Base-by-base conservation (phyloP, 2,329 filamentous ascomycete genomes). In the Fusarium sarcochroum region DNA sequence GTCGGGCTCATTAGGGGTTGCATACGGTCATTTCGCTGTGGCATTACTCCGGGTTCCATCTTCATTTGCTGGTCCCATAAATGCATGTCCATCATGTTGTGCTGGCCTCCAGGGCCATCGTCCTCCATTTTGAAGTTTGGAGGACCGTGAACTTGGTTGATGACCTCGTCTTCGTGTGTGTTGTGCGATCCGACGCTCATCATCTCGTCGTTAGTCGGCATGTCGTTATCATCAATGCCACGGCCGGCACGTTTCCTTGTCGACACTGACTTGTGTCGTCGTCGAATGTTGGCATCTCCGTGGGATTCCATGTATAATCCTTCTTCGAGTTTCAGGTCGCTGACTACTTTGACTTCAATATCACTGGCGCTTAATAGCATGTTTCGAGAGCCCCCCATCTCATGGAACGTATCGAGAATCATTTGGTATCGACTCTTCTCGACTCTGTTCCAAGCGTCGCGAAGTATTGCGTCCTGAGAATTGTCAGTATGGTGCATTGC, bases 281-380 rank as follows among this genome's bases (percentile, higher is more conserved):
- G 80, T 27, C 80, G 78, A 7, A 79, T 67, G 40, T 73, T 70
- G 15, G 77, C 72, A 42, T 81, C 81, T 7, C 74, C 77, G 18
- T 80, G 73, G 27, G 80, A 75, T 45, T 84, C 79, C 45, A 80
- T 75, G 58, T 81, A 80, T 20, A 82, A 57, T 6, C 79, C 76
- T 57, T 82, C 77, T 47, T 81, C 79, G 17, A 79, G 72, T 45
- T 76, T 79, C 34, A 80, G 73, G 55, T 85, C 82, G 63, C 76
- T 77, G 54, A 86, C 82, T 3, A 87, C 77, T 68, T 83, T 83
- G 70, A 82, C 79, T 63, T 86, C 82, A 38, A 88, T 79, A 61
- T 86, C 84, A 30, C 78, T 79, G 6, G 81, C 75, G 63, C 83
- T 87, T 77, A 86, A 84, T 34, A 84, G 81, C 62, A 83, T 82